Base-by-base conservation (phyloP, 164 flowering plant genomes). In the Pachysandra terminalis region DNA sequence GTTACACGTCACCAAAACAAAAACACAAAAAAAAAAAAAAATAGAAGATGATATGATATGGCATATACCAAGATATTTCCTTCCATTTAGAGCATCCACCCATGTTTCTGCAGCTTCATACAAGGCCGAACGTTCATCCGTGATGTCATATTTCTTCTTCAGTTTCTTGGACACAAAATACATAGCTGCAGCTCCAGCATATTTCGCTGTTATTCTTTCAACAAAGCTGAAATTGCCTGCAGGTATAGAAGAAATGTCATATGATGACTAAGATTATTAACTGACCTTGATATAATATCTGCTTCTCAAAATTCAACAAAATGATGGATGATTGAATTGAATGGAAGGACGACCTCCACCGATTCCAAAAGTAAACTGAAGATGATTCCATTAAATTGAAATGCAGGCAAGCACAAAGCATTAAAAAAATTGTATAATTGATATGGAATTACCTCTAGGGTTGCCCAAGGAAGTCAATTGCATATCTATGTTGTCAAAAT, bases 161-260 rank as follows among this genome's bases (percentile, higher is more conserved):
- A 91, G 71, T 52, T 88, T 94, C 82, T 91, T 91, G 19, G 97
- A 88, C 57, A 94, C 93, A 72, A 94, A 84, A 69, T 90, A 94
- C 97, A 94, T 94, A 10, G 95, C 96, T 40, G 87, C 87, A 63
- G 96, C 97, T 69, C 97, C 98, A 52, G 86, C 90, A 74, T 93
- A 93, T 78, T 91, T 93, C 10, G 82, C 98, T 1, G 79, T 71
- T 21, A 83, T 25, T 75, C 84, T 91, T 80, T 93, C 97, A 35
- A 79, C 79, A 65, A 79, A 84, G 76, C 90, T 84, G 77, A 93
- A 93, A 74, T 93, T 93, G 8, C 98, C 98, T 91, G 84, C 74
- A 77, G 0, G 56, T 65, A 9, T 19, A 14, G 22, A 52, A 48
- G 41, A n/a, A n/a, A n/a, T 57, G 35, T 13, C 19, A 21, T 27